Evolutionary conservation across 352 stramenopile species (phyloP), one percentile per base, ranked within the genome.

Genomic region (Phytopythium aichiense): DNA sequence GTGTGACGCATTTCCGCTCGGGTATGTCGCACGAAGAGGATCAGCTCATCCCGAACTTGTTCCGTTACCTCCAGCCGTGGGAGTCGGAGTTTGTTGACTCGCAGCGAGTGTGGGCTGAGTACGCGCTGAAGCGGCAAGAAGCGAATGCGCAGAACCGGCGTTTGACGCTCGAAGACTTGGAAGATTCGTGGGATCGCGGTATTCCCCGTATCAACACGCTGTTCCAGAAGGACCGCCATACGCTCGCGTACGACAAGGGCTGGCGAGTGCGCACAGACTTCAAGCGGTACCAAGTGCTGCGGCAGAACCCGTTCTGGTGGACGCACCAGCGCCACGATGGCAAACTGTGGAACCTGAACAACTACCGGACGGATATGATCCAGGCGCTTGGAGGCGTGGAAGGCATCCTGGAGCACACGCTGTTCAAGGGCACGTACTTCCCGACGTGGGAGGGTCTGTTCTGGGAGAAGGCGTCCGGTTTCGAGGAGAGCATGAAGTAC

Each of bases 361-460:
- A 99, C 59, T 99, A 99, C 71, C 92, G 98, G 59, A 99, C 98
- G 43, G 98, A 99, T 84, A 99, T 99, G 92, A 99, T 99, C 66
- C 98, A 99, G 73, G 97, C 97, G 22, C 82, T 99, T 25, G 98
- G 98, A 69, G 98, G 98, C 62, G 97, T 99, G 7, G 97, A 99
- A 87, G 97, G 97, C 61, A 99, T 99, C 81, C 73, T 99, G 30
- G 98, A 99, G 77, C 98, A 99, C 75, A 99, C 97, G 25, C 74
- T 99, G 25, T 99, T 99, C 84, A 99, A 99, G 79, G 98, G 97
- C 45, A 99, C 98, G 18, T 99, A 99, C 73, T 99, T 99, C 75
- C 97, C 97, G 16, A 99, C 97, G 8, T 99, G 98, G 98, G 98
- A 99, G 73, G 98, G 98, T 78, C 79, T 99, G 31, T 99, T 99